Conservation (phyloP, 1,284 basidiomycete species). For the Vanrija sp. region DNA sequence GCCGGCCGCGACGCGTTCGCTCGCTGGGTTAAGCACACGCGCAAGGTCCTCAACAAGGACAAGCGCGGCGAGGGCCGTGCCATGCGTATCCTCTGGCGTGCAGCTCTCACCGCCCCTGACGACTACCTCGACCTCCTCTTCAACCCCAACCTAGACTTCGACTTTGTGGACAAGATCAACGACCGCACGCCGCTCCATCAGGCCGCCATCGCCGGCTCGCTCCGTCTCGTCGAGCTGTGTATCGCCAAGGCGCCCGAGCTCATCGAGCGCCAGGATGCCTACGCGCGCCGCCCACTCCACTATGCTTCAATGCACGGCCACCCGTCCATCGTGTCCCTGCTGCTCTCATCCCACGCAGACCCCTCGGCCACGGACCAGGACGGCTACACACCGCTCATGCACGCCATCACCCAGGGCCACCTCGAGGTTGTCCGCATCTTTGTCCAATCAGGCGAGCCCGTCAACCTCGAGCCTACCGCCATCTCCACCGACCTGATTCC, state of each 20-base stretch:
- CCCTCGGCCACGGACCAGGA: constrained; percentile 79
- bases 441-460: constrained; percentile 60
- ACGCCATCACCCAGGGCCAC: constrained; percentile 83
- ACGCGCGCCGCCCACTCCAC: constrained; percentile 89
- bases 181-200: constrained; percentile 93
- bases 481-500: constrained; percentile 72
- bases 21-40: constrained; percentile 63
- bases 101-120: constrained; percentile 72
- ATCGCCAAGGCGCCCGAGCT: constrained; percentile 56
- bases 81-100: constrained; percentile 85
- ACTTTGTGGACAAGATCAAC: constrained; percentile 95
- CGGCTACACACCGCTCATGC: constrained; percentile 88
- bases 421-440: constrained; percentile 75
- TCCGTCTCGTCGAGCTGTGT: constrained; percentile 77
- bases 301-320: constrained; percentile 96
- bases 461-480: constrained; percentile 55
- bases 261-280: constrained; percentile 54
- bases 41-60: constrained; percentile 43
- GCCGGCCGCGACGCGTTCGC: constrained; percentile 57
- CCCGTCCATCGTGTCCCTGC: constrained; percentile 66
- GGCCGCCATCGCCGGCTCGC: constrained; percentile 77
- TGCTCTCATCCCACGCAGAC: constrained; percentile 66
- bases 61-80: constrained; percentile 47
- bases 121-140: constrained; percentile 72
- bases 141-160: constrained; percentile 79